Conservation (phyloP, 768 basidiomycete species). For the Macrolepiota albuminosa region DNA sequence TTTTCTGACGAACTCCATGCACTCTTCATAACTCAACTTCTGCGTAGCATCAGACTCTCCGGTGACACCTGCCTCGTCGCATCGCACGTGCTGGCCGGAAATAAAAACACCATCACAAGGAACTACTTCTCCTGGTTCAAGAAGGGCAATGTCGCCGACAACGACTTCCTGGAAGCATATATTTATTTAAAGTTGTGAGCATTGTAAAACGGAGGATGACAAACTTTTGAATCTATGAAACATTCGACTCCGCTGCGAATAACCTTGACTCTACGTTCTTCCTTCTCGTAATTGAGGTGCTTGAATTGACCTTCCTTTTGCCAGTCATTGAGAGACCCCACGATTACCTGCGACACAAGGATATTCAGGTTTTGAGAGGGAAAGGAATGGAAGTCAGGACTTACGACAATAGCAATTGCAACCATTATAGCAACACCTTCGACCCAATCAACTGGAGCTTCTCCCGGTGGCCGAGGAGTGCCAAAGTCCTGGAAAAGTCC, state of each 20-base stretch:
- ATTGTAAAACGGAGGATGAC: conserved; percentile 6
- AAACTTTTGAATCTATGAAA: conserved; percentile 77
- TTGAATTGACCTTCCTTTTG: conserved; percentile 98
- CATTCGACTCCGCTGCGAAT: conserved; percentile 68
- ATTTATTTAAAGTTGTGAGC: conserved; percentile 34
- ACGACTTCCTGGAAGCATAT: conserved; percentile 65
- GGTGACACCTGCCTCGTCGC: no score
- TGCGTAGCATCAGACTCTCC: no score
- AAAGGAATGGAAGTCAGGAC: conserved; percentile 16
- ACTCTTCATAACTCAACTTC: conserved; percentile 39
- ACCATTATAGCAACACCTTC: conserved; percentile 86
- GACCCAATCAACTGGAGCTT: conserved; percentile 93
- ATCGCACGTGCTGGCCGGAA: no score
- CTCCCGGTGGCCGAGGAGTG: conserved; percentile 44
- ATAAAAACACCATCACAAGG: conserved; percentile 90
- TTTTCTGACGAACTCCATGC: conserved; percentile 51
- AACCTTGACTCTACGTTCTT: conserved; percentile 86
- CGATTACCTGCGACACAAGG: conserved; percentile 52
- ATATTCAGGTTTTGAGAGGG: conserved; percentile 6
- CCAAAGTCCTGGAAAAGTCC: conserved; percentile 96
- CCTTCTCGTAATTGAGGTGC: conserved; percentile 88
- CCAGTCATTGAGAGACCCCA: conserved; percentile 96
- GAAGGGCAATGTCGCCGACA: conserved; percentile 86
- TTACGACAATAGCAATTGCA: conserved; percentile 69
- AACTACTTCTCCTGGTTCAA: conserved; percentile 94